Evolutionary conservation across 2,329 filamentous ascomycete genomes (phyloP).

Genomic region (Penicillium sp.): DNA sequence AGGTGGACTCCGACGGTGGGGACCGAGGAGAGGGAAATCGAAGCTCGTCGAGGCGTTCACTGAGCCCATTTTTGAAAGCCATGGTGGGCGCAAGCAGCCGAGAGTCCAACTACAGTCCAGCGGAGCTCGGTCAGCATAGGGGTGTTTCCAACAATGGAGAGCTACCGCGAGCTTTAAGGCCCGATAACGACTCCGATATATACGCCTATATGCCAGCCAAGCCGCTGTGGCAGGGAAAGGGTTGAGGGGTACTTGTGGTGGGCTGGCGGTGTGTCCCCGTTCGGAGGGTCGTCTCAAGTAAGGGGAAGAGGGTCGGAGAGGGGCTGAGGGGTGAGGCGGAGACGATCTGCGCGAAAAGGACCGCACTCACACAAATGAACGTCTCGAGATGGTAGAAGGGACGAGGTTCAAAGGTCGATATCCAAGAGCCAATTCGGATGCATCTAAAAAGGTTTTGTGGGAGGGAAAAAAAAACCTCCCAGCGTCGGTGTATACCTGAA

Average conservation of each 20-base stretch:
- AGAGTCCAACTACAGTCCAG: slow-evolving; percentile 31
- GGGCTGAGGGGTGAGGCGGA: slow-evolving; percentile 34
- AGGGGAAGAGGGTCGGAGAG: slow-evolving; percentile 32
- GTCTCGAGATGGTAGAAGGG: slow-evolving; percentile 23
- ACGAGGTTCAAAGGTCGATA: background rate
- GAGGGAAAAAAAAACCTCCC: slow-evolving; percentile 10
- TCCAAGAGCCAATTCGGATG: background rate
- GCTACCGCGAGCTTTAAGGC: background rate
- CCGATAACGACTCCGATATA: background rate
- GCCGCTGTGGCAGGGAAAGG: slow-evolving; percentile 14
- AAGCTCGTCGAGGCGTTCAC: slow-evolving; percentile 70
- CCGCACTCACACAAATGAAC: slow-evolving; percentile 37
- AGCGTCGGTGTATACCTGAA: slow-evolving; percentile 21
- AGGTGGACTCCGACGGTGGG: slow-evolving; percentile 68
- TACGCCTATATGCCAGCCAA: background rate
- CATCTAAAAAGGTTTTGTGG: slow-evolving; percentile 20
- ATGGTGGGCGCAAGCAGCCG: slow-evolving; percentile 44
- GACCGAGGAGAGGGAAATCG: slow-evolving; percentile 74
- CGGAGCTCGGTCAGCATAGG: slow-evolving; percentile 21
- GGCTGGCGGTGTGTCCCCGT: slow-evolving; percentile 31
- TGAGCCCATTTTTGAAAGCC: slow-evolving; percentile 61
- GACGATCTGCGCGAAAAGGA: slow-evolving; percentile 27
- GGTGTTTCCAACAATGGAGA: background rate
- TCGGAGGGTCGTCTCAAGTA: slow-evolving; percentile 27
- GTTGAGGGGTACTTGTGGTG: slow-evolving; percentile 8